Conservation (phyloP, 2,329 filamentous ascomycete species). For the Gaeumannomyces tritici region DNA sequence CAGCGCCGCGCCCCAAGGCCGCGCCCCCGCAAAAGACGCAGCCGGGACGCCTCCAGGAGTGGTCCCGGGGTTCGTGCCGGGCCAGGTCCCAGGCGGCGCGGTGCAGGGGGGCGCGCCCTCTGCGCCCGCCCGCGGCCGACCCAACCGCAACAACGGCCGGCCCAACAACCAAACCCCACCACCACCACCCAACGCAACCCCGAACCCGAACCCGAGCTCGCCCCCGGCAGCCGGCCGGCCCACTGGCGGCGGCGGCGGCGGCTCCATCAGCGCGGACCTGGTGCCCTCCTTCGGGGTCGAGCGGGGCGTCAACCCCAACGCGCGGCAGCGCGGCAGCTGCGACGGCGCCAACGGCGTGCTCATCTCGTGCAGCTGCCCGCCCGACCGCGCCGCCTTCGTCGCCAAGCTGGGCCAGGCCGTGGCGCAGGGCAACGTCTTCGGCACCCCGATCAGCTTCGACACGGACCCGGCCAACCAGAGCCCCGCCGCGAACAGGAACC, state of each 20-base stretch:
- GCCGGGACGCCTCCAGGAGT: too few relatives aligned
- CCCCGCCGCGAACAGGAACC: conserved; percentile 6
- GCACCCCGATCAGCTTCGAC: conserved; percentile 7
- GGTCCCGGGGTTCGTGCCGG: too few relatives aligned
- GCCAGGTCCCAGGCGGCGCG: too few relatives aligned
- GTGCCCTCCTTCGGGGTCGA: conserved; percentile 5
- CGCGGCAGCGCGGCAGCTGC: conserved; percentile 6
- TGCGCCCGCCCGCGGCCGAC: too few relatives aligned
- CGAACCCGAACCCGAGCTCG: too few relatives aligned
- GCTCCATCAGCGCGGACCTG: not conserved
- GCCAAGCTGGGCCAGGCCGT: conserved; percentile 7
- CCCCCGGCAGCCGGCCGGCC: not conserved
- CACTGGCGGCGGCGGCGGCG: not conserved
- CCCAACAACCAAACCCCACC: too few relatives aligned
- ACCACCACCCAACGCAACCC: too few relatives aligned
- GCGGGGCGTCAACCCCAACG: not conserved
- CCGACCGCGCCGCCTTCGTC: conserved; percentile 8
- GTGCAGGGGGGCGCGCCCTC: too few relatives aligned
- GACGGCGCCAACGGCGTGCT: conserved; percentile 6
- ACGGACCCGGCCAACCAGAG: conserved; percentile 9
- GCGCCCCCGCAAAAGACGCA: too few relatives aligned
- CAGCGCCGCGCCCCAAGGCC: not conserved
- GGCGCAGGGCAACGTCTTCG: conserved; percentile 7
- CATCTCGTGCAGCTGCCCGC: conserved; percentile 12
- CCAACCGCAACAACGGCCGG: too few relatives aligned